Base-by-base conservation (phyloP, 225 moss, liverwort and hornwort genomes). In the Pseudoscleropodium purum region DNA sequence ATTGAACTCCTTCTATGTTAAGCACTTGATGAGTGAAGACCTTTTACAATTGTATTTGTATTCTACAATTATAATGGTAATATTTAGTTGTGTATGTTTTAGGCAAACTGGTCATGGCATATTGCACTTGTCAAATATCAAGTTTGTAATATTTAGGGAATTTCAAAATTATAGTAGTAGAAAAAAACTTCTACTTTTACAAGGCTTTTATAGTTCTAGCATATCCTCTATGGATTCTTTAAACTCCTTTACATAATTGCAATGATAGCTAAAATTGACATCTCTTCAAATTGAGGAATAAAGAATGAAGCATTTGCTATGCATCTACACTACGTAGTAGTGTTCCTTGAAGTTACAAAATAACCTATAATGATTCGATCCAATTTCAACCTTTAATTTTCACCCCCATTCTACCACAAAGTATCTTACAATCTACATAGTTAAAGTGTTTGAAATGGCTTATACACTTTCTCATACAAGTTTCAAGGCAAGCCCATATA, bases 301-400 rank as follows among this genome's bases (percentile, higher is more conserved):
- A 39, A 8, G 13, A 70, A 39, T 70, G 39, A 39, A 7, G 25
- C 4, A 39, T 70, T 39, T 14, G 8, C 13, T 39, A 39, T 8
- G 8, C 4, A 1, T 5, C 25, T 39, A 14, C 8, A 39, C 4
- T 2, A 70, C 5, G 39, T 39, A 15, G 15, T 0, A 0, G 0
- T 4, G 3, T 12, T 21, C 29, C 3, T 73, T 43, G 16, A 27
- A 43, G 27, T 27, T 73, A 9, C 16, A 26, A 27, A 24, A 24
- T 60, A 60, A 27, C 3, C 0, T 9, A 0, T 0, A 0, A 41
- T 27, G 72, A 6, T 72, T 24, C 15, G 0, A 10, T 70, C 39
- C 15, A 1, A 25, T 26, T 41, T 15, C 25, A 15, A 72, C 9
- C 27, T n/a, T n/a, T n/a, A n/a, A 5, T 72, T 72, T 16, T 26